Conservation (phyloP, 2,329 filamentous ascomycete species). For the Neophaeococcomyces aloes region DNA sequence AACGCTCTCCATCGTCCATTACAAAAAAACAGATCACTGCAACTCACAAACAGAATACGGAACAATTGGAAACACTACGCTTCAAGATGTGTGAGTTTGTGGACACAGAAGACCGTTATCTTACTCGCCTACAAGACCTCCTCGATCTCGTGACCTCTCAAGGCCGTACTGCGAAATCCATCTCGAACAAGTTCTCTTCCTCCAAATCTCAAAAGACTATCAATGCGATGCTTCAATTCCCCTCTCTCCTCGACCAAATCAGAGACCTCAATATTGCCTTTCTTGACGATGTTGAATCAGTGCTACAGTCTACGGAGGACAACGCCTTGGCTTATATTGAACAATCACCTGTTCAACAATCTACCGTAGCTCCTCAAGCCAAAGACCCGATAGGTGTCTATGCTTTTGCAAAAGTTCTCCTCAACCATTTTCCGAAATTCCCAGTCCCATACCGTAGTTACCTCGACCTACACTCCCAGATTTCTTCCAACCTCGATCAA, state of each 20-base stretch:
- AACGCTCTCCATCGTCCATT: slow-evolving; percentile 17
- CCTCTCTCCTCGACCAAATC: slow-evolving; percentile 67
- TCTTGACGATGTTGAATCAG: slow-evolving; percentile 59
- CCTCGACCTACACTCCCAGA: slow-evolving; percentile 78
- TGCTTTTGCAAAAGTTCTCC: slow-evolving; percentile 66
- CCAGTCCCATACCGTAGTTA: slow-evolving; percentile 87
- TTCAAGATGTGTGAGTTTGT: slow-evolving; percentile 84
- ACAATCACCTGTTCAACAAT: slow-evolving; percentile 35
- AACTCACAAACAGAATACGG: slow-evolving; percentile 76
- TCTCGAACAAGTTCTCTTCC: slow-evolving; percentile 51
- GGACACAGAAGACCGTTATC: slow-evolving; percentile 89
- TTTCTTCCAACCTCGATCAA: slow-evolving; percentile 66
- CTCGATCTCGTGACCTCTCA: slow-evolving; percentile 71
- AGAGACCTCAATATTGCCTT: slow-evolving; percentile 73
- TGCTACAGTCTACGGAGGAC: slow-evolving; percentile 75
- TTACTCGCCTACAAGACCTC: slow-evolving; percentile 74
- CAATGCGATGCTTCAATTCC: slow-evolving; percentile 45
- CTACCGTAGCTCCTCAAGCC: slow-evolving; percentile 36
- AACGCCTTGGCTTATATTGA: slow-evolving; percentile 57
- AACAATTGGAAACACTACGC: slow-evolving; percentile 74
- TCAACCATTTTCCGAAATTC: slow-evolving; percentile 90
- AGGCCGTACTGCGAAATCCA: slow-evolving; percentile 57
- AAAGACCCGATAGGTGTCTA: slow-evolving; percentile 69
- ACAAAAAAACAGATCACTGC: slow-evolving; percentile 61
- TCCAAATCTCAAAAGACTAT: slow-evolving; percentile 20